Base-by-base conservation (phyloP, 78 protist species). In the Paratrimastix pyriformis region DNA sequence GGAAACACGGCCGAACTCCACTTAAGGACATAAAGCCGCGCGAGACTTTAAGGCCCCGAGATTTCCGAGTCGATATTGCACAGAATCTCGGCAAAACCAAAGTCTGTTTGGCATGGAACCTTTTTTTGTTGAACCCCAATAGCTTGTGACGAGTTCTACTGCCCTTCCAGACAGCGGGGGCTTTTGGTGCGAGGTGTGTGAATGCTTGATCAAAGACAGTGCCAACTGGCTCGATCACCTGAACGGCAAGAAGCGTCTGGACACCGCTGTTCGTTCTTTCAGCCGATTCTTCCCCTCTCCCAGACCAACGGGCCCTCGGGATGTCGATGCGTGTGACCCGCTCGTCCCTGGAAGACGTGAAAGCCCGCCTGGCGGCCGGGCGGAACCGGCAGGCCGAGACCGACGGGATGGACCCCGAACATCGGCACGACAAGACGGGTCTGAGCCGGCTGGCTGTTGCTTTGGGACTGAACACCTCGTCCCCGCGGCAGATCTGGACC, bases 101-200 rank as follows among this genome's bases (percentile, higher is more conserved):
- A 13, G 68, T 62, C 21, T 62, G 18, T 62, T 15, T 26, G 15
- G 55, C 55, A 50, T 21, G 13, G 55, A 50, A 21, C 55, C 55
- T 35, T 29, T 62, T 62, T 33, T 29, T 35, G 13, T 35, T 62
- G 26, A 13, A 35, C 11, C 13, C 15, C 21, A 21, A 62, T 62
- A 62, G 68, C 11, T 62, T 15, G 18, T 62, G 15, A 62, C 68
- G 13, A 21, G 13, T 35, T 11, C 15, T 26, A 62, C 21, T 15
- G 68, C 15, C 29, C 15, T 29, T 11, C 15, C 13, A n/a, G 45
- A 62, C 26, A 62, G 42, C 15, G 68, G 68, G 13, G 68, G 68
- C 11, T 62, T 29, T 62, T 62, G 68, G 68, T 62, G 68, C 68
- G 68, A 62, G 21, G 45, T 62, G 29, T 62, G 68, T 62, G 45